These are phyloP conservation scores for Tulasnella sp. DNA, from an alignment of 768 basidiomycete genomes.

Conservation along the genomic window DNA sequence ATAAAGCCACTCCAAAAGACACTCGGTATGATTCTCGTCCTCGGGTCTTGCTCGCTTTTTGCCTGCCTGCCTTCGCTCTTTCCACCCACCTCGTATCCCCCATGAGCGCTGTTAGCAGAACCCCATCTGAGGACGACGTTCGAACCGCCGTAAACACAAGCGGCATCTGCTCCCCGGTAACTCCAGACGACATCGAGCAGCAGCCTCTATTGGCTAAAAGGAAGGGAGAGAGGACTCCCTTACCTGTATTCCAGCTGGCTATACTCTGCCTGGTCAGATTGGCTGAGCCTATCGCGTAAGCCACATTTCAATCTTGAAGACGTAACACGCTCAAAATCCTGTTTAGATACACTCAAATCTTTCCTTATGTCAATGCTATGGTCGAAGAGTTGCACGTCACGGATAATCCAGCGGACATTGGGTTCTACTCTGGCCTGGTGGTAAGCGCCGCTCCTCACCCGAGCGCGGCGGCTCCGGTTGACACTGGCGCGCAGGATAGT, in stretches of 20 bases:
- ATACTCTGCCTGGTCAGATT: constrained; percentile 36
- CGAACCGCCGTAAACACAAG: not conserved
- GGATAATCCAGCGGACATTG: constrained; percentile 32
- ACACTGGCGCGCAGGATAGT: constrained; percentile 14
- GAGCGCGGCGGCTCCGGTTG: not conserved
- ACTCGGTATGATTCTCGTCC: not conserved
- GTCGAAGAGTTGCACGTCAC: constrained; percentile 35
- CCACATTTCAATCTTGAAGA: not conserved
- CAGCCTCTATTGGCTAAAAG: constrained; percentile 16
- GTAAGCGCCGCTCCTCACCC: not conserved
- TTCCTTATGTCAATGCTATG: constrained; percentile 38
- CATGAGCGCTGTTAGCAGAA: not conserved
- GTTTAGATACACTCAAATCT: constrained; percentile 33
- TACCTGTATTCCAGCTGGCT: constrained; percentile 36
- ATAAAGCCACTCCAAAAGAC: not conserved
- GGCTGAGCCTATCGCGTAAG: constrained; percentile 38
- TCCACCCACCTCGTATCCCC: too few relatives aligned
- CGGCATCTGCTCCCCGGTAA: not conserved
- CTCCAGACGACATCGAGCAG: constrained; percentile 5
- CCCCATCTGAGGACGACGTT: not conserved
- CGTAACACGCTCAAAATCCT: constrained; percentile 1
- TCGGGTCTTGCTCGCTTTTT: not conserved
- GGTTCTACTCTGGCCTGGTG: constrained; percentile 36
- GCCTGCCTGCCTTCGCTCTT: not conserved
- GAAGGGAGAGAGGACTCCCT: constrained; percentile 31